phyloP scores from a whole-genome alignment of 164 flowering plant genomes.

The Berberis thunbergii region DNA sequence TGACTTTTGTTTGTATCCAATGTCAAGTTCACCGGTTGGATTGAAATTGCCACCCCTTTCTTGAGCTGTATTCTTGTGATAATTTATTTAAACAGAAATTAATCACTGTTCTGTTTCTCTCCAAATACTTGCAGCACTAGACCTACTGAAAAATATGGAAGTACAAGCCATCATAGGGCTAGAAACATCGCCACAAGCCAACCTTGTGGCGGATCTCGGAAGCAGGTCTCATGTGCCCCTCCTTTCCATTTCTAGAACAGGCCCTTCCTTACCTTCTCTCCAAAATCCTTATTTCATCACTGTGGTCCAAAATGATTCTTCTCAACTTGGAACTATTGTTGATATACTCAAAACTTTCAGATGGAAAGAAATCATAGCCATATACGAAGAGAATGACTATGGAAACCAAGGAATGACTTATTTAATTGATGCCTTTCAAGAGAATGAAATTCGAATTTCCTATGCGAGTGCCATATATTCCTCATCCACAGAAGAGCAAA shows the following conservation, averaged over 20 bases:
- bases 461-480: not conserved
- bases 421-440: not conserved
- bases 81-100: too few species aligned
- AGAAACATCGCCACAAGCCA: not conserved
- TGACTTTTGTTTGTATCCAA: too few species aligned
- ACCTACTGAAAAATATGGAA: not conserved
- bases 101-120: not conserved
- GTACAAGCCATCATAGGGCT: not conserved
- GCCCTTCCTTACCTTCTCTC: not conserved
- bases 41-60: not conserved
- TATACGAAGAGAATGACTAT: not conserved
- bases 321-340: not conserved
- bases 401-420: not conserved
- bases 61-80: too few species aligned
- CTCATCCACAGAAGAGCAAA: not conserved
- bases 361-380: not conserved
- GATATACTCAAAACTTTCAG: not conserved
- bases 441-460: not conserved
- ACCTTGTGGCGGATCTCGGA: not conserved
- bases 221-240: constrained; percentile 2
- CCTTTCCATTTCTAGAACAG: not conserved
- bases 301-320: not conserved
- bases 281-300: not conserved
- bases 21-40: too few species aligned
- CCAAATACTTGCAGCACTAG: not conserved